Conservation (phyloP, 2,329 filamentous ascomycete species). For the Paramyrothecium sp. region DNA sequence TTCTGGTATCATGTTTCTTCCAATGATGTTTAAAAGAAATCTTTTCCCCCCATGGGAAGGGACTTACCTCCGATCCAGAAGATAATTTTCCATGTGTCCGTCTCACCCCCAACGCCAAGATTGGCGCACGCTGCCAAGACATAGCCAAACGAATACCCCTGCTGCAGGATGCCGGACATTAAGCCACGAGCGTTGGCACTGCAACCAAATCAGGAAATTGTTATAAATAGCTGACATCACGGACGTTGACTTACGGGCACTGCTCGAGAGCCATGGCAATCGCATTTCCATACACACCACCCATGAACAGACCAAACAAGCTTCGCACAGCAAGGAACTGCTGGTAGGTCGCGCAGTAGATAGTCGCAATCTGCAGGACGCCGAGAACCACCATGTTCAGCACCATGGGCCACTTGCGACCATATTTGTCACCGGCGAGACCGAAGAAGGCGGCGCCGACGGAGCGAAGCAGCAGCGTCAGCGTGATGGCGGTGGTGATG, state of each 20-base stretch:
- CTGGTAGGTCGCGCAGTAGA: conserved; percentile 69
- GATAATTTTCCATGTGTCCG: conserved; percentile 70
- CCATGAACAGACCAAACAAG: conserved; percentile 78
- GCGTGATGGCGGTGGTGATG: conserved; percentile 72
- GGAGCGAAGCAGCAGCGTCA: conserved; percentile 72
- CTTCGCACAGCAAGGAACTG: conserved; percentile 74
- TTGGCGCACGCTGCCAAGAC: conserved; percentile 75
- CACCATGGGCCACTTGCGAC: conserved; percentile 83
- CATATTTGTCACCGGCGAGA: conserved; percentile 74
- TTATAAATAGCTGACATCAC: not conserved
- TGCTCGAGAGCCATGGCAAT: conserved; percentile 77
- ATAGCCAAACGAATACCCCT: conserved; percentile 80
- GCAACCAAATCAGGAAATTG: conserved; percentile 5
- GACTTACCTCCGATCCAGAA: conserved; percentile 64
- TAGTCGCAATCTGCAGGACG: conserved; percentile 69
- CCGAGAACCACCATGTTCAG: conserved; percentile 73
- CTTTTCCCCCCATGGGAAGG: too few relatives aligned
- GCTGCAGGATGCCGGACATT: conserved; percentile 80
- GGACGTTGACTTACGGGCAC: conserved; percentile 51
- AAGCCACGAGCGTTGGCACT: conserved; percentile 67
- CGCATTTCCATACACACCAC: conserved; percentile 76
- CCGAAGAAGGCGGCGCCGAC: conserved; percentile 76
- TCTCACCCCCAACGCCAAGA: conserved; percentile 65
- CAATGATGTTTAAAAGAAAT: too few relatives aligned
- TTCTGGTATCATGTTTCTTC: too few relatives aligned